Evolutionary conservation across 2,329 filamentous ascomycete species (phyloP).

Genomic region (Aureobasidium sp.): DNA sequence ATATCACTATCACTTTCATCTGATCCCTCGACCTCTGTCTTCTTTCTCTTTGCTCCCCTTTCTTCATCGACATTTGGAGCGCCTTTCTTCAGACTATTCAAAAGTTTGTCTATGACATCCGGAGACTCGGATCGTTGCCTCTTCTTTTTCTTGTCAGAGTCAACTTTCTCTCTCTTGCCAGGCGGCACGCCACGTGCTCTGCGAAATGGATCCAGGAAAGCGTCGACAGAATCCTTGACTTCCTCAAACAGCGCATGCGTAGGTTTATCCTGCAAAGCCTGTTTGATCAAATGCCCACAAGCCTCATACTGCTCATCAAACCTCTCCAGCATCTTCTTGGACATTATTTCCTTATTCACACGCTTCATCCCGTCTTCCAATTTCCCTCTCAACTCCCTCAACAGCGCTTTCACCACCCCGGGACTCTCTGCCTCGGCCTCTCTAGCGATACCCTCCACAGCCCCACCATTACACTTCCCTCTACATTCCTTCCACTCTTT

Average conservation of each 20-base stretch:
- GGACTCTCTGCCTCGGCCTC: not conserved
- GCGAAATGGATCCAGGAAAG: not conserved
- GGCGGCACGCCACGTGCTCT: not conserved
- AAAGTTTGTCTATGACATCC: too few relatives aligned
- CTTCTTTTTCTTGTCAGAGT: too few relatives aligned
- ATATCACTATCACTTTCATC: too few relatives aligned
- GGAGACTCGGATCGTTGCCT: too few relatives aligned
- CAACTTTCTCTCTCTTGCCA: not conserved
- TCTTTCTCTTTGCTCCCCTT: not conserved
- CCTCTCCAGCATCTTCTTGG: not conserved
- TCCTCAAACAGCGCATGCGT: not conserved
- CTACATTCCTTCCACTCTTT: not conserved
- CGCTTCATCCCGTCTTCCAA: not conserved
- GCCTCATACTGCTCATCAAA: not conserved
- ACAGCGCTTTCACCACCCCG: not conserved
- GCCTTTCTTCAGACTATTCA: too few relatives aligned
- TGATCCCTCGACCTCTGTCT: too few relatives aligned
- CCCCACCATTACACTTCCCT: not conserved
- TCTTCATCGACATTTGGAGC: not conserved
- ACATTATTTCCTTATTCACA: not conserved
- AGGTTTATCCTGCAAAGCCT: not conserved
- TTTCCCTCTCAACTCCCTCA: not conserved
- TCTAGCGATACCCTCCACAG: not conserved
- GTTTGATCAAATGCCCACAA: not conserved
- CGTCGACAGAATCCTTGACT: not conserved